Conservation (phyloP, 1,284 basidiomycete genomes). For the Ganoderma resinaceum region DNA sequence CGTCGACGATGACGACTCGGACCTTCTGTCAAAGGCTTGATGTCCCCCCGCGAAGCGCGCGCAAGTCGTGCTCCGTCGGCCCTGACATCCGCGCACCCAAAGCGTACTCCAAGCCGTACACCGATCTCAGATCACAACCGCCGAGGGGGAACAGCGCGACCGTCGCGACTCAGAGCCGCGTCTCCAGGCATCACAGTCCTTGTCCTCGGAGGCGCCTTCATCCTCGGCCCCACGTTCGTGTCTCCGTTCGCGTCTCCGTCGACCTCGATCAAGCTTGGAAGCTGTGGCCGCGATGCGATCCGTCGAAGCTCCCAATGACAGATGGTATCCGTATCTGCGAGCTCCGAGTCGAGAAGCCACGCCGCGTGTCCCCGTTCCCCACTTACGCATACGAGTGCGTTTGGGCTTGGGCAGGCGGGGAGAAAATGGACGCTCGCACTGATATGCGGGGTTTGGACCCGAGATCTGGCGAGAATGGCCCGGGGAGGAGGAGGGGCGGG, state of each 20-base stretch:
- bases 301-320: background rate
- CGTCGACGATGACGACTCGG: too few species aligned
- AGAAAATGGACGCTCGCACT: background rate
- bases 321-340: background rate
- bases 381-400: background rate
- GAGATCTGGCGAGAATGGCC: background rate
- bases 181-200: background rate
- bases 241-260: background rate
- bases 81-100: background rate
- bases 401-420: background rate
- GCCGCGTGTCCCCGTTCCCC: background rate
- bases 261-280: background rate
- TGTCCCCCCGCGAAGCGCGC: too few species aligned
- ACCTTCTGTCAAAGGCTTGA: too few species aligned
- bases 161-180: background rate
- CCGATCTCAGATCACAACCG: background rate
- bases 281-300: background rate
- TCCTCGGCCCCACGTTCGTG: background rate
- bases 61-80: background rate
- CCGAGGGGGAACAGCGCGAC: background rate
- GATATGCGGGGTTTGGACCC: background rate
- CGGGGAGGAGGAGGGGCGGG: background rate
- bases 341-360: background rate
- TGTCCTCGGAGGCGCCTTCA: background rate
- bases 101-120: background rate